Conservation (phyloP, 257 asterid species). For the Lavandula angustifolia region DNA sequence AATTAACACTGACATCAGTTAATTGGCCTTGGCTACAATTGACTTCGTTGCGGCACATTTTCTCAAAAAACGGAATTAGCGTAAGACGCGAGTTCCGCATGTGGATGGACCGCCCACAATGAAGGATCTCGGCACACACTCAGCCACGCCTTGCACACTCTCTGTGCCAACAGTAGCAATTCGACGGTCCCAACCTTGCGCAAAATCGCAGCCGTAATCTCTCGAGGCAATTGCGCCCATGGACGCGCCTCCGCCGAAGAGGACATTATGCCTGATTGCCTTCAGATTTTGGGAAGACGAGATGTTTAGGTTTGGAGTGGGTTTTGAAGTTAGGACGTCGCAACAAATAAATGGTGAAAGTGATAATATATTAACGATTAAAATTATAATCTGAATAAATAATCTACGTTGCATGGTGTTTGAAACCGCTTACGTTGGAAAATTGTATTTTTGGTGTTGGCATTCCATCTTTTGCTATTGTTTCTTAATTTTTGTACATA, state of each 20-base stretch:
- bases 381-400: too few relatives aligned
- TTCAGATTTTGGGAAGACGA: not conserved
- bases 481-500: too few relatives aligned
- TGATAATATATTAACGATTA: too few relatives aligned
- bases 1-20: conserved; percentile 35
- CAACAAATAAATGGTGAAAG: too few relatives aligned
- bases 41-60: conserved; percentile 42
- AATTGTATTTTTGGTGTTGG: too few relatives aligned
- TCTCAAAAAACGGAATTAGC: conserved; percentile 23
- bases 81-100: conserved; percentile 21
- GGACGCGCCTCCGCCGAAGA: conserved; percentile 3
- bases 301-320: too few relatives aligned
- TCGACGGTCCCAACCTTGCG: conserved; percentile 45
- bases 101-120: conserved; percentile 48
- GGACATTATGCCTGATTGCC: not conserved
- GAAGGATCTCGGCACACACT: conserved; percentile 48
- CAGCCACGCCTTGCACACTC: conserved; percentile 55
- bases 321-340: too few relatives aligned
- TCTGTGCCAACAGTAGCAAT: conserved; percentile 42
- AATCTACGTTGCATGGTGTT: too few relatives aligned
- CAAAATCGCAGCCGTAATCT: conserved; percentile 48
- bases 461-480: too few relatives aligned
- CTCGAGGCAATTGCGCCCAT: not conserved
- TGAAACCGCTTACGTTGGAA: too few relatives aligned
- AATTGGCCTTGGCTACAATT: conserved; percentile 54